Percentiles rank a stretch among this genome's conserved stretches.
These are phyloP conservation scores for Hamamelis virginiana DNA, from an alignment of 164 flowering plant genomes.

Conservation along the genomic window DNA sequence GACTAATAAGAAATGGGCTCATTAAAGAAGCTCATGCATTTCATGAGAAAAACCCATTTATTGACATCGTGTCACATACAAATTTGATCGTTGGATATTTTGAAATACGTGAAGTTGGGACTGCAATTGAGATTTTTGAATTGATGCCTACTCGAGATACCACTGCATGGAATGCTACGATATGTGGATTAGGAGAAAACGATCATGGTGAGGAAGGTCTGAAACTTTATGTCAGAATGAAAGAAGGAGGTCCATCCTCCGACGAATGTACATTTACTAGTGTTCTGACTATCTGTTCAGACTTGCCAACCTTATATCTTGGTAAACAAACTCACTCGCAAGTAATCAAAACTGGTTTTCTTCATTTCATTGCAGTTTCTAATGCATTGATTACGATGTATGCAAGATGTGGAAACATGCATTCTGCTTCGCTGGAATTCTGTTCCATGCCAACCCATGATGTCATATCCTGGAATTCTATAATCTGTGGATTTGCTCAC, in stretches of 20 bases:
- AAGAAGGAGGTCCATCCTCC: constrained; percentile 24
- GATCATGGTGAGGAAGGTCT: constrained; percentile 59
- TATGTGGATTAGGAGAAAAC: constrained; percentile 60
- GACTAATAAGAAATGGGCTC: constrained; percentile 38
- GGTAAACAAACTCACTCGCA: constrained; percentile 57
- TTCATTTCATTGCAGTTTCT: constrained; percentile 41
- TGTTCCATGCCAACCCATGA: constrained; percentile 42
- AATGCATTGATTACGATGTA: constrained; percentile 66
- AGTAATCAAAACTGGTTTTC: constrained; percentile 38
- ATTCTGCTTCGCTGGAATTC: constrained; percentile 45
- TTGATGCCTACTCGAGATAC: constrained; percentile 43
- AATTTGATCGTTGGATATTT: constrained; percentile 60
- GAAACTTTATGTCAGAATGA: constrained; percentile 51
- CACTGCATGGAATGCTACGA: constrained; percentile 58
- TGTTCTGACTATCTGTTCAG: constrained; percentile 54
- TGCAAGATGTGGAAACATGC: constrained; percentile 60
- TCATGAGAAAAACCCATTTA: constrained; percentile 47
- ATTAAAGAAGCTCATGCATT: constrained; percentile 55
- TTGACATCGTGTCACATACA: constrained; percentile 50
- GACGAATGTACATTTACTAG: constrained; percentile 64
- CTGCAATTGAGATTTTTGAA: constrained; percentile 42
- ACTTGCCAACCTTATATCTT: constrained; percentile 43
- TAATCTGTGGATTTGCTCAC: constrained; percentile 63
- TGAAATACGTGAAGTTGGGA: constrained; percentile 36
- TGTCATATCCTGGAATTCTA: constrained; percentile 66